Evolutionary conservation across 1,284 basidiomycete genomes (phyloP).

Genomic region (Trichosporon faecale): DNA sequence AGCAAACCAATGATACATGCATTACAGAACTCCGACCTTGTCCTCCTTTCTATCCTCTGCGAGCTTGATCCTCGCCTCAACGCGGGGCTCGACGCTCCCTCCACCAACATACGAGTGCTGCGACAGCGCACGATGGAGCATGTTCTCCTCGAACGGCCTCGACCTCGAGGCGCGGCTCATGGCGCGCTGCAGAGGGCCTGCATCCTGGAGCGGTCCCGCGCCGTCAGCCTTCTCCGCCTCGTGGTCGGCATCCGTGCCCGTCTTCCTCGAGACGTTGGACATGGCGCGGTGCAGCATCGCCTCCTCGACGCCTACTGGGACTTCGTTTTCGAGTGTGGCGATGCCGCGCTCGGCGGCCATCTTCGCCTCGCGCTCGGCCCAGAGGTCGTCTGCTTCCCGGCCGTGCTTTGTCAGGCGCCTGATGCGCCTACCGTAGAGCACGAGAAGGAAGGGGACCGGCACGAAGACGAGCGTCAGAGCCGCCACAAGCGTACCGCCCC

Average conservation of each 20-base stretch:
- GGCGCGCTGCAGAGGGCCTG: not conserved
- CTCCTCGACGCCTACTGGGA: not conserved
- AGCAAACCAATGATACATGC: not conserved
- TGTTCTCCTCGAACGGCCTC: slow-evolving; percentile 1
- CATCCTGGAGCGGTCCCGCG: not conserved
- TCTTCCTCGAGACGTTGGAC: not conserved
- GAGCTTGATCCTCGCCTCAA: not conserved
- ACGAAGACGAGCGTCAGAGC: slow-evolving; percentile 59
- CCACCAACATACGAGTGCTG: slow-evolving; percentile 1
- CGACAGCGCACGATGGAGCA: not conserved
- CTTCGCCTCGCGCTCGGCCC: slow-evolving; percentile 7
- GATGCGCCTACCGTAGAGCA: slow-evolving; percentile 24
- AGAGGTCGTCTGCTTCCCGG: slow-evolving; percentile 28
- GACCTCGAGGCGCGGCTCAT: not conserved
- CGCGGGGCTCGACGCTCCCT: not conserved
- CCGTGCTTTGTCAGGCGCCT: slow-evolving; percentile 29
- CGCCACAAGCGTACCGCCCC: slow-evolving; percentile 61
- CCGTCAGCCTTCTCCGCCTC: not conserved
- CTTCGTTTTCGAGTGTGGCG: not conserved
- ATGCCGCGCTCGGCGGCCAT: not conserved
- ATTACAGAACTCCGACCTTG: not conserved
- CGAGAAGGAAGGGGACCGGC: slow-evolving; percentile 55
- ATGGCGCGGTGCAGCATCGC: slow-evolving; percentile 6
- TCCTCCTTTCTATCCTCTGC: not conserved
- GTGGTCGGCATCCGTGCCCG: not conserved